phyloP scores from a whole-genome alignment of 1,284 basidiomycete species.

The Sparassis latifolia region DNA sequence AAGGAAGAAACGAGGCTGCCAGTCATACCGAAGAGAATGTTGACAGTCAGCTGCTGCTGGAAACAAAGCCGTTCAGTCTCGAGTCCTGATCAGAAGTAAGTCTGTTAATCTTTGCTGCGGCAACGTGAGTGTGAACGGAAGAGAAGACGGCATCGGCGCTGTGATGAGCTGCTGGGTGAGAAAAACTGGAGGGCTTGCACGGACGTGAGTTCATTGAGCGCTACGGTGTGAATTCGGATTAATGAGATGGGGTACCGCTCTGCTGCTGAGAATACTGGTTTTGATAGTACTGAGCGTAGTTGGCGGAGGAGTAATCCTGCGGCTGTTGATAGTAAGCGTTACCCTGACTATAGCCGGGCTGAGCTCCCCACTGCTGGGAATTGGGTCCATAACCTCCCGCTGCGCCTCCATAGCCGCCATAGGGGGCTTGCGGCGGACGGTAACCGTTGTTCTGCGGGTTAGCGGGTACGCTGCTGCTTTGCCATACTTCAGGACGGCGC shows the following conservation, averaged over 20 bases:
- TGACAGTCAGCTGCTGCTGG: slow-evolving; percentile 11
- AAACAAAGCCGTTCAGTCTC: slow-evolving; percentile 6
- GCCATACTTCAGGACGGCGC: slow-evolving; percentile 83
- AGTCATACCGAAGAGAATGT: slow-evolving; percentile 4
- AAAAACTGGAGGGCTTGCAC: slow-evolving; percentile 2
- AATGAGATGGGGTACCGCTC: slow-evolving; percentile 44
- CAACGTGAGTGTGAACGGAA: slow-evolving; percentile 1
- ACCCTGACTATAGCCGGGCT: slow-evolving; percentile 34
- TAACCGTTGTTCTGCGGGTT: slow-evolving; percentile 37
- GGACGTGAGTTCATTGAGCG: slow-evolving; percentile 7
- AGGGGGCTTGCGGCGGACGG: slow-evolving; percentile 35
- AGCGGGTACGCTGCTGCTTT: slow-evolving; percentile 38
- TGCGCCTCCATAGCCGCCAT: slow-evolving; percentile 23
- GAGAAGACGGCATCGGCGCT: slow-evolving; percentile 1
- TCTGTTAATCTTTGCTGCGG: slow-evolving; percentile 2
- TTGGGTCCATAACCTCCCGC: slow-evolving; percentile 1
- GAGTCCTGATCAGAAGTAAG: neutral
- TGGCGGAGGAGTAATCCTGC: slow-evolving; percentile 63
- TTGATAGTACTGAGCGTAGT: slow-evolving; percentile 79
- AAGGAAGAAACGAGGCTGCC: slow-evolving; percentile 1
- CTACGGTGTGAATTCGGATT: slow-evolving; percentile 18
- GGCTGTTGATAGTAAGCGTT: slow-evolving; percentile 37
- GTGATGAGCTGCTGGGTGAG: slow-evolving; percentile 3
- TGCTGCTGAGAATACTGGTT: slow-evolving; percentile 73
- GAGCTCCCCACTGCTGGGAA: slow-evolving; percentile 29